Evolutionary conservation across 441 rosid genomes (phyloP).

Genomic region (Euphorbia schlechtendalii): DNA sequence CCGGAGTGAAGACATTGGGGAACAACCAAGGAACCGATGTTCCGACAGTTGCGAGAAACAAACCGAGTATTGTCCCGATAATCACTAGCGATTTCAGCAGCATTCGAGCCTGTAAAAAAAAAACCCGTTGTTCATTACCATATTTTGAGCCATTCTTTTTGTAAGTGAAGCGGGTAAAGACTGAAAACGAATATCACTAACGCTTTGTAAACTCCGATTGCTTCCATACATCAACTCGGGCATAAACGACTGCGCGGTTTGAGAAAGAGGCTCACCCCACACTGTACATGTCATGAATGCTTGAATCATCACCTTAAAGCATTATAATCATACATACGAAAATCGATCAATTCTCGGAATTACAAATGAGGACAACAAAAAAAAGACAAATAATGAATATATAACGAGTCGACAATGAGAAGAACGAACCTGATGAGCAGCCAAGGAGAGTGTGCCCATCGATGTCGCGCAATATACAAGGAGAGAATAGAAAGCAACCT

Average conservation of each 20-base stretch:
- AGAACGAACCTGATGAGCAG: constrained; percentile 80
- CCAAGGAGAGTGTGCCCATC: constrained; percentile 71
- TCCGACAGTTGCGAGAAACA: constrained; percentile 55
- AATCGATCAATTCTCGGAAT: constrained; percentile 6
- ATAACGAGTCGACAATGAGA: constrained; percentile 10
- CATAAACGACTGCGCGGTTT: constrained; percentile 94
- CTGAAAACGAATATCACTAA: constrained; percentile 16
- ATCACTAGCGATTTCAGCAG: constrained; percentile 73
- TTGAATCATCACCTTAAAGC: constrained; percentile 80
- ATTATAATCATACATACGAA: background rate
- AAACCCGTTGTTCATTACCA: background rate
- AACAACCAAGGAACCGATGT: constrained; percentile 61
- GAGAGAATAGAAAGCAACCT: constrained; percentile 83
- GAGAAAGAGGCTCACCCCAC: constrained; percentile 94
- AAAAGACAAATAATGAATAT: constrained; percentile 7
- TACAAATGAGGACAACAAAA: background rate
- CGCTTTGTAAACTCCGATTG: constrained; percentile 63
- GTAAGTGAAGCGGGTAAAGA: background rate
- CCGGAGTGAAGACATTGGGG: constrained; percentile 69
- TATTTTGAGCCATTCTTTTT: background rate
- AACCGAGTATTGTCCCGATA: constrained; percentile 68
- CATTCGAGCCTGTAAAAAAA: constrained; percentile 52
- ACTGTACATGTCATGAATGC: constrained; percentile 63
- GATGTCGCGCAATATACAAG: constrained; percentile 81
- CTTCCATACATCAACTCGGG: constrained; percentile 78